A percentile compares a stretch with the other conserved stretches of the same genome.
phyloP scores from a whole-genome alignment of 805 yeast genomes.

The Saccharomycopsis selenospora region DNA sequence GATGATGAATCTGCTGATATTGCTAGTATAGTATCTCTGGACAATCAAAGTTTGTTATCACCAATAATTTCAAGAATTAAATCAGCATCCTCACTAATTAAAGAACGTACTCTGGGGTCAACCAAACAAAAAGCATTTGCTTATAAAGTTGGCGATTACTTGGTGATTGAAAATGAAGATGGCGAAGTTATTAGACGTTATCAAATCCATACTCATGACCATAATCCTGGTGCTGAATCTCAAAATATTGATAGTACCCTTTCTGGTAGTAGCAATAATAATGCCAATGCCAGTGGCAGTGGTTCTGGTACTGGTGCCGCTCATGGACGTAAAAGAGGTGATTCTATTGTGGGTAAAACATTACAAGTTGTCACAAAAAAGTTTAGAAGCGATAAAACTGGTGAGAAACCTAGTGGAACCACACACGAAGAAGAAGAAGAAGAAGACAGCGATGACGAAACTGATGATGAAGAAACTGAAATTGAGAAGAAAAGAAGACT shows the following conservation, averaged over 20 bases:
- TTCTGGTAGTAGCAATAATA: no score
- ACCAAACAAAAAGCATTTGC: conserved; percentile 49
- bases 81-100: neutral
- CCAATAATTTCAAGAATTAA: conserved; percentile 1
- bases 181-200: conserved; percentile 89
- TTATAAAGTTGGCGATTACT: conserved; percentile 67
- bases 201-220: conserved; percentile 52
- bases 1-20: conserved; percentile 3
- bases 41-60: neutral
- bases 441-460: conserved; percentile 7
- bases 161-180: conserved; percentile 81
- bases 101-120: conserved; percentile 21
- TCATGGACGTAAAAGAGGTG: neutral
- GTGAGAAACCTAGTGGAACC: neutral
- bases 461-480: conserved; percentile 18
- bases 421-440: conserved; percentile 8
- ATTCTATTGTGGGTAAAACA: conserved; percentile 17
- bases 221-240: no score
- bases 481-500: conserved; percentile 18
- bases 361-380: conserved; percentile 18
- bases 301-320: neutral
- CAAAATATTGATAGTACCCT: no score
- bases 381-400: conserved; percentile 2
- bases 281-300: no score
- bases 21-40: neutral